Base-by-base conservation (phyloP, 129 eudicot species). In the Silybum marianum region DNA sequence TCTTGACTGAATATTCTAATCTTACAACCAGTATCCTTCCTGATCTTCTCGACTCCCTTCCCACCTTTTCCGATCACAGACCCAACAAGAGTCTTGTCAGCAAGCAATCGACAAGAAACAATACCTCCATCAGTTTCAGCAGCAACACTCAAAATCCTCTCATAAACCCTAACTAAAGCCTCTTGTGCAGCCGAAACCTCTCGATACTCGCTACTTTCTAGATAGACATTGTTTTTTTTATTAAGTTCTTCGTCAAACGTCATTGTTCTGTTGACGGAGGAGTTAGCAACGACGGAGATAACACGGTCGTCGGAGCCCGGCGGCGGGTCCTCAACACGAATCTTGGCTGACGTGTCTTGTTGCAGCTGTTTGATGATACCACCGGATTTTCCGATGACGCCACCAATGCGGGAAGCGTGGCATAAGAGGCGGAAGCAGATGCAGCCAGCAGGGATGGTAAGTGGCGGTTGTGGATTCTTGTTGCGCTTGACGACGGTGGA, bases 361-460 rank as follows among this genome's bases (percentile, higher is more conserved):
- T 88, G 96, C n/a, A 94, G 84, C 7, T 89, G 89, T 72, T 84
- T 84, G 68, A 94, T 79, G 9, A 87, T 25, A 32, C 84, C 69
- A 65, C 98, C 98, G 10, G 93, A 81, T 71, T 90, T 90, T 0
- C 98, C 98, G 13, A 90, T 94, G 67, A 94, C 78, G 66, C 88
- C 92, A 51, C 97, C 93, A 73, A 92, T 68, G 67, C 87, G 90
- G 6, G 98, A 90, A 1, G 88, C 85, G 80, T 87, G 96, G 88
- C 95, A 90, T 82, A 91, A 87, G 22, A 93, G 76, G 0, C 92
- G 91, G 87, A 93, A 84, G 39, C 78, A 58, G 38, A 73, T 86
- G 81, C 73, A 40, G 25, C 91, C 89, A 7, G 85, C 8, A 8
- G 92, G 90, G 51, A 85, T 65, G 66, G 1, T 14, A 6, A 76